phyloP scores from a whole-genome alignment of 2,329 filamentous ascomycete genomes.

The Aureobasidium uvarum region DNA sequence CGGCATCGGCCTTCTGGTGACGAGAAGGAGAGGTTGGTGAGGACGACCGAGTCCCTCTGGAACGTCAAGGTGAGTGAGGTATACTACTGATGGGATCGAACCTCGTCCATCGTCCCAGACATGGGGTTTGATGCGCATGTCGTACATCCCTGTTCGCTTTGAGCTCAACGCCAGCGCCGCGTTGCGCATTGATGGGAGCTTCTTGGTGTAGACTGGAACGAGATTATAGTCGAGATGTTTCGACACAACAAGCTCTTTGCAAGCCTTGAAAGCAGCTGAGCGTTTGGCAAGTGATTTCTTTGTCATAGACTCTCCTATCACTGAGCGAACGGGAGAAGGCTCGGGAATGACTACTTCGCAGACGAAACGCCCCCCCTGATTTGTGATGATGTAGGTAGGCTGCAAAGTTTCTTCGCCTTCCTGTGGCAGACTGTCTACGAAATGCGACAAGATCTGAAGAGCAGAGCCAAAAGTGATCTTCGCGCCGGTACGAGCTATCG shows the following conservation, averaged over 20 bases:
- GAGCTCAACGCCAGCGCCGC: constrained; percentile 76
- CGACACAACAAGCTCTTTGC: constrained; percentile 64
- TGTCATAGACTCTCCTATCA: constrained; percentile 60
- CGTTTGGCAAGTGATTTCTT: constrained; percentile 80
- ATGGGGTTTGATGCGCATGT: constrained; percentile 74
- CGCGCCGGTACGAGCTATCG: constrained; percentile 66
- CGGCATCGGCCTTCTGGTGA: constrained; percentile 67
- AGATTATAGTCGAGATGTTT: constrained; percentile 71
- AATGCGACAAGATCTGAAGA: constrained; percentile 68
- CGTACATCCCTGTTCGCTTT: constrained; percentile 71
- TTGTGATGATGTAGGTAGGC: constrained; percentile 61
- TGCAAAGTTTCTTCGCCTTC: constrained; percentile 53
- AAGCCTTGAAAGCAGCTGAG: constrained; percentile 83
- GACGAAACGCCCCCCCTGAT: constrained; percentile 59
- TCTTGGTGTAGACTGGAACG: constrained; percentile 68
- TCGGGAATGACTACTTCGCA: constrained; percentile 79
- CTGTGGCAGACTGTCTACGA: constrained; percentile 65
- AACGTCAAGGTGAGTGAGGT: constrained; percentile 61
- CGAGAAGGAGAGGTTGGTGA: constrained; percentile 64
- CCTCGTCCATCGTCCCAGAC: constrained; percentile 61
- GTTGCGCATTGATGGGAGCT: constrained; percentile 79
- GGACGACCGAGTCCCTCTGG: constrained; percentile 57
- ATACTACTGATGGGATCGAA: constrained; percentile 54
- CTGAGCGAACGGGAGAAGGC: constrained; percentile 66
- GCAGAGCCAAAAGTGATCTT: constrained; percentile 76